Conservation (phyloP, 352 stramenopile genomes). For the Sclerospora graminicola region DNA sequence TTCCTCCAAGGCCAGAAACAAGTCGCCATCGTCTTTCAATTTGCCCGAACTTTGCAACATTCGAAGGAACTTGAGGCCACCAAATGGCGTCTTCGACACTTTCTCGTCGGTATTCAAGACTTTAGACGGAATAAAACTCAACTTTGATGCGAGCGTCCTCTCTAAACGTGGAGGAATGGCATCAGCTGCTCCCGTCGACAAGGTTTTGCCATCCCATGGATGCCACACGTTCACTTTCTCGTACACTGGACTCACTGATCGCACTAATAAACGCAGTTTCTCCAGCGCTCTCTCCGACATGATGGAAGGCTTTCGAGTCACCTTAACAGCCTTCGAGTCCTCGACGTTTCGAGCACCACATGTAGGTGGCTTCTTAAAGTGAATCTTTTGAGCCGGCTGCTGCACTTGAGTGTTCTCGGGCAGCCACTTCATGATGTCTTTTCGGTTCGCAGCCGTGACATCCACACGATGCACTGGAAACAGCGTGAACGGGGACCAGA, state of each 20-base stretch:
- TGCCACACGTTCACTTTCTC: conserved; percentile 24
- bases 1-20: conserved; percentile 52
- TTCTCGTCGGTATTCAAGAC: background rate
- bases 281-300: conserved; percentile 11
- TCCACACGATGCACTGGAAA: conserved; percentile 33
- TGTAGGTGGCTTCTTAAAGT: conserved; percentile 12
- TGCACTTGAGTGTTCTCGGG: conserved; percentile 11
- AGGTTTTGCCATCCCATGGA: conserved; percentile 35
- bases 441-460: conserved; percentile 13
- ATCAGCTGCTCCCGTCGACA: conserved; percentile 23
- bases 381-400: conserved; percentile 5
- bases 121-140: conserved; percentile 18
- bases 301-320: background rate
- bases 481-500: conserved; percentile 40
- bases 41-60: conserved; percentile 20
- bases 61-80: conserved; percentile 39
- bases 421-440: conserved; percentile 7
- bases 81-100: conserved; percentile 29
- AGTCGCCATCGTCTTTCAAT: conserved; percentile 25
- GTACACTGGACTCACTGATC: conserved; percentile 20
- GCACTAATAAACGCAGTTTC: conserved; percentile 12
- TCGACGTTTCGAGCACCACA: background rate
- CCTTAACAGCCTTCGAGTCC: background rate
- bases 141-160: conserved; percentile 31
- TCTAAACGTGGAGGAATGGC: conserved; percentile 28